Conservation (phyloP, 345 rosid genomes). For the Boechera divaricarpa region DNA sequence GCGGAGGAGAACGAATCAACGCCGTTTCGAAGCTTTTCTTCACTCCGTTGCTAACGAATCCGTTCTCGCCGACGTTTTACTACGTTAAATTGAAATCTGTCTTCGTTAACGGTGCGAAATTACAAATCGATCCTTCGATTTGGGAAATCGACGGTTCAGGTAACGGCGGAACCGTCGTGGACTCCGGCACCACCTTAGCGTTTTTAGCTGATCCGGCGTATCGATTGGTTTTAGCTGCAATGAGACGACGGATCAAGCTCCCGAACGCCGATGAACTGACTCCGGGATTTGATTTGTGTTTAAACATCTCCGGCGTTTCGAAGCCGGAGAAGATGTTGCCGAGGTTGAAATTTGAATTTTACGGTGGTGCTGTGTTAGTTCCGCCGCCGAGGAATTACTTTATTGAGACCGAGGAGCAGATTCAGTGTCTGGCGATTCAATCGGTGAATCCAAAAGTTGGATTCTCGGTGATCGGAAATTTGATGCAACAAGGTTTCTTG, state of each 20-base stretch:
- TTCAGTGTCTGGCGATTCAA: slow-evolving; percentile 76
- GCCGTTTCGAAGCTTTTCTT: slow-evolving; percentile 38
- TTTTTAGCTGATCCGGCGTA: slow-evolving; percentile 65
- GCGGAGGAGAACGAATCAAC: slow-evolving; percentile 43
- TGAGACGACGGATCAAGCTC: slow-evolving; percentile 54
- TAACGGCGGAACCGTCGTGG: slow-evolving; percentile 87
- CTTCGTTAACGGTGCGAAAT: slow-evolving; percentile 51
- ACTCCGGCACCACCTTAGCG: slow-evolving; percentile 80
- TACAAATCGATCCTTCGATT: slow-evolving; percentile 66
- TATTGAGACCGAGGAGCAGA: slow-evolving; percentile 60
- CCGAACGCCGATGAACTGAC: slow-evolving; percentile 50
- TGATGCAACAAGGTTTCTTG: slow-evolving; percentile 93
- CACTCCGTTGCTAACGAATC: slow-evolving; percentile 70
- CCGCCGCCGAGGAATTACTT: slow-evolving; percentile 88
- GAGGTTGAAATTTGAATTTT: slow-evolving; percentile 58
- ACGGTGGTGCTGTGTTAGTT: slow-evolving; percentile 55
- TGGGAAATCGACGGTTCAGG: slow-evolving; percentile 77
- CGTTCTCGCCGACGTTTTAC: slow-evolving; percentile 76
- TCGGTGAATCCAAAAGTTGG: slow-evolving; percentile 54
- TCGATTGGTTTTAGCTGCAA: slow-evolving; percentile 48
- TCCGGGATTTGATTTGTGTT: slow-evolving; percentile 80
- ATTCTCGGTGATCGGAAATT: slow-evolving; percentile 82
- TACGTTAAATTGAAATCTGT: slow-evolving; percentile 58
- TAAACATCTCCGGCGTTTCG: slow-evolving; percentile 55
- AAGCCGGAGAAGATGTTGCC: slow-evolving; percentile 55